A percentile compares a stretch with the other conserved stretches of the same genome.
These are phyloP conservation scores for Antitrichia curtipendula DNA, from an alignment of 225 moss, liverwort and hornwort species.

Conservation along the genomic window DNA sequence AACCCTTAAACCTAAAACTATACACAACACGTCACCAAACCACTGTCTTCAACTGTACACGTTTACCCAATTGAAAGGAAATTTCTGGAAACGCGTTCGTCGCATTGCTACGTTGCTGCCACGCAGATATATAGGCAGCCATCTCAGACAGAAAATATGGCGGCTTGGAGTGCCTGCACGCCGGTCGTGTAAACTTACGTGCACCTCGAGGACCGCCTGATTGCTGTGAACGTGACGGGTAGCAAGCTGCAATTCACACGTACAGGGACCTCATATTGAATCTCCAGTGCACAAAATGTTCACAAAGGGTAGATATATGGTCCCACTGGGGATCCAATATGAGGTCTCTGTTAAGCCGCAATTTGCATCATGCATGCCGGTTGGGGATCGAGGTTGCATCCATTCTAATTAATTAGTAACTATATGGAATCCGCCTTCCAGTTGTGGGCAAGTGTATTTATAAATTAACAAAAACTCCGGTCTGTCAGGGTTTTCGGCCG, in stretches of 20 bases:
- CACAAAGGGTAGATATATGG: not conserved
- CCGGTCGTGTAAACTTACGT: not conserved
- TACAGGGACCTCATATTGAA: not conserved
- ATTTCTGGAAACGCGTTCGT: not conserved
- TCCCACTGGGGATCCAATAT: not conserved
- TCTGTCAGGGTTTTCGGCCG: not conserved
- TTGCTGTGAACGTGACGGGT: not conserved
- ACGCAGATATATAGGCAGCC: not conserved
- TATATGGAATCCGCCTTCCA: not conserved
- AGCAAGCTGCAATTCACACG: not conserved
- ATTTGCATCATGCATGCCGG: not conserved
- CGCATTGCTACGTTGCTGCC: not conserved
- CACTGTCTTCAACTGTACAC: not conserved
- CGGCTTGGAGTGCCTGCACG: not conserved
- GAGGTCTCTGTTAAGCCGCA: not conserved
- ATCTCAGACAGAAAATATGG: not conserved
- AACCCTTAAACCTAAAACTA: too few relatives aligned
- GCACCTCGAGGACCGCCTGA: not conserved
- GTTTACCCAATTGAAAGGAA: too few relatives aligned
- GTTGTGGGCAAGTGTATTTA: not conserved
- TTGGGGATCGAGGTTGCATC: not conserved
- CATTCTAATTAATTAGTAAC: not conserved
- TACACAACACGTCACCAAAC: not conserved
- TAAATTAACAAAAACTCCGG: not conserved
- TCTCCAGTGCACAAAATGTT: not conserved